Evolutionary conservation across 345 rosid species (phyloP), one percentile per base, ranked within the genome.

Genomic region (Eucalyptus victrix): DNA sequence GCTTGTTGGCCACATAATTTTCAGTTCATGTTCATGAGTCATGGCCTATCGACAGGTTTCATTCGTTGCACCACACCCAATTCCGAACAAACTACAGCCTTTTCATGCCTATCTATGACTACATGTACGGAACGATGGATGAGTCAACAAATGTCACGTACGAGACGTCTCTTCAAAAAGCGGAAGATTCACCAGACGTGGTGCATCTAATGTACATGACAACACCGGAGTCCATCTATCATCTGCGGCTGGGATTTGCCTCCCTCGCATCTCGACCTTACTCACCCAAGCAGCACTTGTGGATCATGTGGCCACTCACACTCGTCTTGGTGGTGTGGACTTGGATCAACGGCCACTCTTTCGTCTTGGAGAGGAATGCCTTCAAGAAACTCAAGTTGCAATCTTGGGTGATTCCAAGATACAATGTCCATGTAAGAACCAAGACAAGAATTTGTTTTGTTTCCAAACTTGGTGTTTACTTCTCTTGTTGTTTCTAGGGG

Each of bases 91-190:
- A 96, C 87, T 96, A 94, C 88, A 88, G 94, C 23, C 94, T 95
- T 28, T 95, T 94, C 90, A 95, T 96, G 98, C 98, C 98, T 28
- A 34, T 95, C 16, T 96, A 95, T 40, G 96, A 95, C 88, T 92
- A 91, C 90, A 89, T 94, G 8, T 95, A 95, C 15, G 91, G 91
- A 24, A 96, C 96, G 7, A 56, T 89, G 91, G 97, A 95, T 91
- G 88, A 88, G 76, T 87, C 90, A 26, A 16, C 92, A 2, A 94
- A 95, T 32, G 18, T 72, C 37, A 17, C 91, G 14, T 92, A 95
- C 42, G 93, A 94, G 51, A 90, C 88, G 40, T 91, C 96, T 24
- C 90, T 92, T 3, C 56, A 81, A 65, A 91, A 89, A 87, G 87
- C 9, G 9, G 89, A 91, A 37, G 95, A 94, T 30, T 80, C 67